These are phyloP conservation scores for Cytospora chrysosperma DNA, from an alignment of 2,329 filamentous ascomycete genomes.

Conservation along the genomic window DNA sequence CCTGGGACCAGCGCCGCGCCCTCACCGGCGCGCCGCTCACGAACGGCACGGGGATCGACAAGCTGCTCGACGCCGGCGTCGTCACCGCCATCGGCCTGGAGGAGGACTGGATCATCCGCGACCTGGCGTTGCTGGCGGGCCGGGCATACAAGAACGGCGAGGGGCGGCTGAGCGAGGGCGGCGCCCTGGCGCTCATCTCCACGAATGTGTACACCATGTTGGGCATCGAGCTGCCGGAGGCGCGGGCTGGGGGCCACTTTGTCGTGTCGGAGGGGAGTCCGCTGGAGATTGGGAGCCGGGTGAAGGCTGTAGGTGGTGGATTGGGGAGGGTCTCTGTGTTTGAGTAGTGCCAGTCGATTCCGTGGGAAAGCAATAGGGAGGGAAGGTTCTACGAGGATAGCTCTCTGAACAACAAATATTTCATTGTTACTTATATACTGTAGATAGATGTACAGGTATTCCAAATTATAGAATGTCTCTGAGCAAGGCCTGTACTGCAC, in stretches of 20 bases:
- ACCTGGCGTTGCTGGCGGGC: slow-evolving; percentile 60
- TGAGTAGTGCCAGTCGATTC: slow-evolving; percentile 18
- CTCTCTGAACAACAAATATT: background rate
- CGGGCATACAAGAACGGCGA: slow-evolving; percentile 57
- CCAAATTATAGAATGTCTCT: no score
- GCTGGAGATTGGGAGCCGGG: slow-evolving; percentile 55
- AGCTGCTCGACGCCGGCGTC: slow-evolving; percentile 58
- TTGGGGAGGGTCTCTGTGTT: slow-evolving; percentile 38
- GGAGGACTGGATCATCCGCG: slow-evolving; percentile 62
- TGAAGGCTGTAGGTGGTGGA: slow-evolving; percentile 53
- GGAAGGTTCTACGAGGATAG: background rate
- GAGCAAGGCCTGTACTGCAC: background rate
- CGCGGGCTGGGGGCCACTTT: slow-evolving; percentile 47
- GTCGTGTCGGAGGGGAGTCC: slow-evolving; percentile 64
- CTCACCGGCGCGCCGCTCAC: slow-evolving; percentile 65
- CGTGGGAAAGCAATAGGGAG: background rate
- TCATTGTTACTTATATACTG: no score
- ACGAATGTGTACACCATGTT: slow-evolving; percentile 58
- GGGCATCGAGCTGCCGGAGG: slow-evolving; percentile 41
- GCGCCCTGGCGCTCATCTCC: slow-evolving; percentile 57
- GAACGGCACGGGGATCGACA: slow-evolving; percentile 61
- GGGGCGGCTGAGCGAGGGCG: slow-evolving; percentile 52
- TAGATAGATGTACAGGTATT: background rate
- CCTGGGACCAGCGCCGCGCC: slow-evolving; percentile 62
- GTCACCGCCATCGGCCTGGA: slow-evolving; percentile 56